Conservation (phyloP, 768 basidiomycete genomes). For the Collybia sordida region DNA sequence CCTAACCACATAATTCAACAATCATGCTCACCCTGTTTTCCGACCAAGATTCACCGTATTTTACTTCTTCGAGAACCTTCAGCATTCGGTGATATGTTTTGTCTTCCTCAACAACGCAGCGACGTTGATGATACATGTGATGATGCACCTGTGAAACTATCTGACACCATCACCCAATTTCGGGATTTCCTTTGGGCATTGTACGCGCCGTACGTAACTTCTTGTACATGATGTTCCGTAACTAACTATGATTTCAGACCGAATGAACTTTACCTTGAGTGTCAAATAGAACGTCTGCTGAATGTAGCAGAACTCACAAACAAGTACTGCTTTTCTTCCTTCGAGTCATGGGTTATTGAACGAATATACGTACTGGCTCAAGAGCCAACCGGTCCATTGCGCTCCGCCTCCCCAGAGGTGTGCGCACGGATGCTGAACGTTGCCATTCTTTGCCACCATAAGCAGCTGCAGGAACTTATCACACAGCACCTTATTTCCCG, state of each 20-base stretch:
- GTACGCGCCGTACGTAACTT: slow-evolving; percentile 40
- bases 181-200: slow-evolving; percentile 50
- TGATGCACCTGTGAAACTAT: slow-evolving; percentile 36
- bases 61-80: slow-evolving; percentile 41
- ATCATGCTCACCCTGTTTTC: not conserved
- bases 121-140: slow-evolving; percentile 22
- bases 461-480: slow-evolving; percentile 46
- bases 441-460: slow-evolving; percentile 48
- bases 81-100: slow-evolving; percentile 41
- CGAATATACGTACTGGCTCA: slow-evolving; percentile 34
- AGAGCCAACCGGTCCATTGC: slow-evolving; percentile 28
- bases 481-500: slow-evolving; percentile 47
- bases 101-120: slow-evolving; percentile 26
- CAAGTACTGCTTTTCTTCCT: slow-evolving; percentile 46
- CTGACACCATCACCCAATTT: slow-evolving; percentile 44
- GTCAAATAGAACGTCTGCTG: slow-evolving; percentile 39
- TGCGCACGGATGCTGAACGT: slow-evolving; percentile 51
- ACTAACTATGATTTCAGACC: slow-evolving; percentile 24
- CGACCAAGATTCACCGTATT: slow-evolving; percentile 41
- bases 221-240: not conserved
- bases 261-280: slow-evolving; percentile 34
- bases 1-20: not conserved
- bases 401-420: slow-evolving; percentile 27
- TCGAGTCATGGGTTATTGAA: slow-evolving; percentile 44
- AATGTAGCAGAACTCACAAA: slow-evolving; percentile 45